A percentile compares a stretch with the other conserved stretches of the same genome.
Conservation (phyloP, 345 rosid genomes). For the Gynandropsis gynandra region DNA sequence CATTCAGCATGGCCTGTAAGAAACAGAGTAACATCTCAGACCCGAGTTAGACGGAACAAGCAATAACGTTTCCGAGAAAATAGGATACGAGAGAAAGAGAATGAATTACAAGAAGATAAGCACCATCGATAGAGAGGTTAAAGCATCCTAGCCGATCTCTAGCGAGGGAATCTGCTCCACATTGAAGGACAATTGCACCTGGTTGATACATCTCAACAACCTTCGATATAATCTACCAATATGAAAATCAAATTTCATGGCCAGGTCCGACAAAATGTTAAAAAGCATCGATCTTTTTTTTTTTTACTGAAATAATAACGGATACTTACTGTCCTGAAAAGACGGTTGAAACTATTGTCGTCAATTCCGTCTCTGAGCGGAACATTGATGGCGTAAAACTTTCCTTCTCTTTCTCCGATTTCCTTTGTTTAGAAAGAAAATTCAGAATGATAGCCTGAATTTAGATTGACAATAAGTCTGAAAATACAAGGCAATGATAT, state of each 20-base stretch:
- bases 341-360: slow-evolving; percentile 85
- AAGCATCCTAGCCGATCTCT: slow-evolving; percentile 97
- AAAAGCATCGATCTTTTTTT: neutral
- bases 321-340: slow-evolving; percentile 84
- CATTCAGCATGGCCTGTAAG: slow-evolving; percentile 89
- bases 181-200: slow-evolving; percentile 90
- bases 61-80: too few species aligned
- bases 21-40: neutral
- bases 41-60: slow-evolving; percentile 10
- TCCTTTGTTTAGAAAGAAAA: slow-evolving; percentile 48
- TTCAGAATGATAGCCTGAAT: neutral
- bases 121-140: slow-evolving; percentile 98
- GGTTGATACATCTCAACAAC: slow-evolving; percentile 91
- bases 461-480: neutral
- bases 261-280: neutral
- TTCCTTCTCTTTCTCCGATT: slow-evolving; percentile 93
- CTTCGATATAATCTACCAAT: slow-evolving; percentile 75
- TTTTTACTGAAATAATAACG: neutral
- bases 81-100: slow-evolving; percentile 8
- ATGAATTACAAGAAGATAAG: slow-evolving; percentile 44
- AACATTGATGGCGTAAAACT: slow-evolving; percentile 90
- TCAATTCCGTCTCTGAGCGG: slow-evolving; percentile 98
- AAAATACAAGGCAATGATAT: neutral
- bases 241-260: neutral
- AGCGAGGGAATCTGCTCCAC: slow-evolving; percentile 99